A percentile compares a stretch with the other conserved stretches of the same genome.
Evolutionary conservation across 1,284 basidiomycete genomes (phyloP).

Genomic region (Marasmius oreades): DNA sequence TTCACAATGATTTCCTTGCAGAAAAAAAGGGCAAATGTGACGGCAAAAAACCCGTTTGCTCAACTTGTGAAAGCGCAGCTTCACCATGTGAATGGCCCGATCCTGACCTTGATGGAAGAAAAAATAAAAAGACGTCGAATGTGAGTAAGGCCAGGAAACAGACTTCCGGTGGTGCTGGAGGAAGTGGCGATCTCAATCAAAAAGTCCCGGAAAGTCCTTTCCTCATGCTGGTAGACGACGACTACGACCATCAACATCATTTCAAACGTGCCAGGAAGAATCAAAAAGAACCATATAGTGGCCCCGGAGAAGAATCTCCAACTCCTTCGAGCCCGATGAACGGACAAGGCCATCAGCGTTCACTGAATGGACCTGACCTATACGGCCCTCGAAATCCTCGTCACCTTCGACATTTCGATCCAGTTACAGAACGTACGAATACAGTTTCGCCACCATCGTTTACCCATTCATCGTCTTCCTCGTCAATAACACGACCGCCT

Average conservation of each 20-base stretch:
- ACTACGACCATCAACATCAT: neutral
- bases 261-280: neutral
- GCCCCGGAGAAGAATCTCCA: neutral
- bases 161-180: neutral
- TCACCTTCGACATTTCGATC: neutral
- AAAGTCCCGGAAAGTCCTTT: neutral
- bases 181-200: neutral
- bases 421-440: neutral
- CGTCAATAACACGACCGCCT: neutral
- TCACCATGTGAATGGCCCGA: conserved; percentile 12
- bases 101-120: conserved; percentile 15
- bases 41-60: conserved; percentile 13
- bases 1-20: neutral
- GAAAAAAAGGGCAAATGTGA: conserved; percentile 16
- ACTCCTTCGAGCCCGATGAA: neutral
- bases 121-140: conserved; percentile 10
- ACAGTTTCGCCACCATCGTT: neutral
- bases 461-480: neutral
- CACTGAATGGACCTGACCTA: neutral
- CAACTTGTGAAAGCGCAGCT: conserved; percentile 8
- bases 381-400: neutral
- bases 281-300: neutral
- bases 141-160: neutral
- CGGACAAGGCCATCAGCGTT: neutral
- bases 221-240: neutral